Evolutionary conservation across 441 rosid genomes (phyloP), one percentile per base, ranked within the genome.

Genomic region (Geranium incanum): DNA sequence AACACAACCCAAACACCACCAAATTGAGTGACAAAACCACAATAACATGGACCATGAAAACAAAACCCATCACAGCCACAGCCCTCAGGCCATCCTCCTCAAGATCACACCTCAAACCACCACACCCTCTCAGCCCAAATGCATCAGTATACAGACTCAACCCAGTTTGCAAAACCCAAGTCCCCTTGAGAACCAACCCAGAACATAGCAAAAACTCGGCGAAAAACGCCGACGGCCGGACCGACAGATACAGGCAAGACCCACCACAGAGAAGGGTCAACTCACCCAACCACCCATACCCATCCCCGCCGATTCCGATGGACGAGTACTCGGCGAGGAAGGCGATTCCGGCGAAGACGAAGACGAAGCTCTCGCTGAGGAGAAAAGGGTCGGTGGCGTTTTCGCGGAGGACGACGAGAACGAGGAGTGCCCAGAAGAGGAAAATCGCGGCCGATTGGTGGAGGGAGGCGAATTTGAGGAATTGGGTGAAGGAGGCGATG

Each of bases 41-140:
- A 60, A 78, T 84, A 6, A 82, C 83, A 72, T 88, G 87, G 21
- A 71, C 79, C 73, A 74, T 74, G 83, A 88, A 88, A 78, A 85
- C 70, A 69, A 86, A 77, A 74, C 81, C 82, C 71, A 83, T 75
- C 85, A 86, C 70, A 45, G 87, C 87, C 59, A 79, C 78, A 21
- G 82, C 93, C 77, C 91, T 84, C 68, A 81, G 71, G 21, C 79
- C 81, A 79, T 88, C 89, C 73, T 82, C 87, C 68, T 83, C 79
- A 68, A 85, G 84, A 78, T 79, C 86, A 77, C 89, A 85, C 60
- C 74, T 80, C 68, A 80, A 23, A 72, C 76, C 81, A 0, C 36
- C 68, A 66, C 91, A 85, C 36, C 93, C 93, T 73, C 81, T 78
- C 5, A 83, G 73, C 1, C 69, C 79, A 78, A 83, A 88, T 0